Conservation (phyloP, 305 asterid genomes). For the Fraxinus baroniana region DNA sequence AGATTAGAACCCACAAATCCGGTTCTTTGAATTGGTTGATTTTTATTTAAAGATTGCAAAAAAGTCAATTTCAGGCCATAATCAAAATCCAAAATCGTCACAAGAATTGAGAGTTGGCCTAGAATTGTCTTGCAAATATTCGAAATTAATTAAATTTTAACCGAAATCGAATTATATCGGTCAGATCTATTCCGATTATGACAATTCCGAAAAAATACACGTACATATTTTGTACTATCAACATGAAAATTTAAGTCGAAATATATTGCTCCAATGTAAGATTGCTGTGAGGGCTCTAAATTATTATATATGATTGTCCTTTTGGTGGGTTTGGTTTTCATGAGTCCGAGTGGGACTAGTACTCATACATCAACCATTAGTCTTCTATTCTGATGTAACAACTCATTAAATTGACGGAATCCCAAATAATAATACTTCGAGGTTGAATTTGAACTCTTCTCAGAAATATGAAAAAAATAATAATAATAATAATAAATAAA, state of each 20-base stretch:
- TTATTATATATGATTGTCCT: background rate
- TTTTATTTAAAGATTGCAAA: background rate
- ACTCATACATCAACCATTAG: background rate
- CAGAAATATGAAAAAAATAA: background rate
- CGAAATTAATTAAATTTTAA: background rate
- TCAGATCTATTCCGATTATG: background rate
- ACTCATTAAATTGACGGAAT: background rate
- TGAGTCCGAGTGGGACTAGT: background rate
- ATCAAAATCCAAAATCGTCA: background rate
- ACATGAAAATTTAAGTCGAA: background rate
- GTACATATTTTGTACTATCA: background rate
- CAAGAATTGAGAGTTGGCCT: background rate
- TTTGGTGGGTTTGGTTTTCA: background rate
- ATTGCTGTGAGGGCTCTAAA: background rate
- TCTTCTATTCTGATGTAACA: background rate
- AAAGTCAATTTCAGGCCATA: background rate
- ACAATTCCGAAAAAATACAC: background rate
- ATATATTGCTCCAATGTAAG: background rate
- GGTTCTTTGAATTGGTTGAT: background rate
- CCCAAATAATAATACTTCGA: background rate
- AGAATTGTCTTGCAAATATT: background rate
- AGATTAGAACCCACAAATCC: background rate
- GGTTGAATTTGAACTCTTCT: background rate
- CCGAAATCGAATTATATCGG: background rate
- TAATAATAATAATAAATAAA: no score